Conservation (phyloP, 78 protist species). For the Polysphondylium violaceum region DNA sequence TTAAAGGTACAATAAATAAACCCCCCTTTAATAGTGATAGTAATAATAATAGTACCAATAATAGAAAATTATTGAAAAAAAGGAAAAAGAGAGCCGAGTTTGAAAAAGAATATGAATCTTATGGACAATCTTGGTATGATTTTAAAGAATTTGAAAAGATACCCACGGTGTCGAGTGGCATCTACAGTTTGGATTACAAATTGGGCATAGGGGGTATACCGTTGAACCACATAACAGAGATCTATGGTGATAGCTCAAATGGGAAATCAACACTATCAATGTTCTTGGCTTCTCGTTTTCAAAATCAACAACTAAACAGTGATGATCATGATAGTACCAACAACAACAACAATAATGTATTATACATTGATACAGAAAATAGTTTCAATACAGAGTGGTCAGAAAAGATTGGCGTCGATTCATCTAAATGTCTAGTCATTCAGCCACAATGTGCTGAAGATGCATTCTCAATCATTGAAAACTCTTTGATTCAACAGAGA, state of each 20-base stretch:
- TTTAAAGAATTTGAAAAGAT: slow-evolving; percentile 54
- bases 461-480: slow-evolving; percentile 1
- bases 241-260: slow-evolving; percentile 49
- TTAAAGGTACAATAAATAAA: too few species aligned
- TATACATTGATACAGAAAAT: slow-evolving; percentile 66
- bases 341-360: neutral
- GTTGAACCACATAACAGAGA: slow-evolving; percentile 34
- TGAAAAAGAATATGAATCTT: slow-evolving; percentile 30
- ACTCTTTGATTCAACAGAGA: neutral
- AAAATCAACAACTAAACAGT: neutral
- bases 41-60: neutral
- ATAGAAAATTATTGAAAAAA: neutral
- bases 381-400: slow-evolving; percentile 58
- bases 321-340: neutral
- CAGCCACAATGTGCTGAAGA: slow-evolving; percentile 53
- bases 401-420: neutral
- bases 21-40: slow-evolving; percentile 14
- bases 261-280: slow-evolving; percentile 60
- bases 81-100: neutral
- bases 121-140: slow-evolving; percentile 35
- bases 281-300: neutral
- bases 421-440: neutral
- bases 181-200: slow-evolving; percentile 29
- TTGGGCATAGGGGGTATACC: slow-evolving; percentile 60
- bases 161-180: slow-evolving; percentile 8